A percentile compares a stretch with the other conserved stretches of the same genome.
These are phyloP conservation scores for Monosporascus sp. DNA, from an alignment of 2,329 filamentous ascomycete species.

Conservation along the genomic window DNA sequence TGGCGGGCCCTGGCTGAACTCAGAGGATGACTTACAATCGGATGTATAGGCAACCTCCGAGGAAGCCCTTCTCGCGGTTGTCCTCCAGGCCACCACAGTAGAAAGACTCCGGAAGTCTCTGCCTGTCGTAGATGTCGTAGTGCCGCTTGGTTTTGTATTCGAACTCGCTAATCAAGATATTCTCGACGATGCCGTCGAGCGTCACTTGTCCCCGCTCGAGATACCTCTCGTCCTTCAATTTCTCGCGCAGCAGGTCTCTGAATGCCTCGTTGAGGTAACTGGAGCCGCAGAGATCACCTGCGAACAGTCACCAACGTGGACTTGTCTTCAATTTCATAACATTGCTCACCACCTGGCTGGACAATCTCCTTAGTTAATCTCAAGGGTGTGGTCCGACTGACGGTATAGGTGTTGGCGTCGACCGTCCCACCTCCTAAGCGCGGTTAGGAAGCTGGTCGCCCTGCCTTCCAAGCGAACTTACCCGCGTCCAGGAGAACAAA, in stretches of 20 bases:
- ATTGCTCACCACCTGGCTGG: constrained; percentile 8
- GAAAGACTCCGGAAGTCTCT: neutral
- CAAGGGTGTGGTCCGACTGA: constrained; percentile 18
- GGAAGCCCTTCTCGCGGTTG: constrained; percentile 5
- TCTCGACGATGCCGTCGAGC: constrained; percentile 10
- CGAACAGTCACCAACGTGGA: too few relatives aligned
- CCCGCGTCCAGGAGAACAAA: constrained; percentile 18
- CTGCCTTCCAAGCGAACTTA: neutral
- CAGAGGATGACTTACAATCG: constrained; percentile 1
- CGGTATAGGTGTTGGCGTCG: constrained; percentile 21
- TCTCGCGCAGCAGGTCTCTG: constrained; percentile 10
- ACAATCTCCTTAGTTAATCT: constrained; percentile 12
- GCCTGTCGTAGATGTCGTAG: constrained; percentile 9
- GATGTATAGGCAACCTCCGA: constrained; percentile 3
- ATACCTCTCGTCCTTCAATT: constrained; percentile 17
- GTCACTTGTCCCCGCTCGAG: constrained; percentile 18
- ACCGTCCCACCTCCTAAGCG: constrained; percentile 22
- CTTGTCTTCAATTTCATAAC: too few relatives aligned
- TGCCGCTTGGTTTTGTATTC: constrained; percentile 12
- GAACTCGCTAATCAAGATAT: constrained; percentile 11
- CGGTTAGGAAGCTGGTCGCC: neutral
- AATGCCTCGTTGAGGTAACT: constrained; percentile 27
- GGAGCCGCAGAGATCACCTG: constrained; percentile 20
- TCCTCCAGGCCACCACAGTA: constrained; percentile 6
- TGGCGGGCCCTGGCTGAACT: neutral